Conservation (phyloP, 192 early-diverging fungal genomes). For the Rhizoclosmatium globosum region DNA sequence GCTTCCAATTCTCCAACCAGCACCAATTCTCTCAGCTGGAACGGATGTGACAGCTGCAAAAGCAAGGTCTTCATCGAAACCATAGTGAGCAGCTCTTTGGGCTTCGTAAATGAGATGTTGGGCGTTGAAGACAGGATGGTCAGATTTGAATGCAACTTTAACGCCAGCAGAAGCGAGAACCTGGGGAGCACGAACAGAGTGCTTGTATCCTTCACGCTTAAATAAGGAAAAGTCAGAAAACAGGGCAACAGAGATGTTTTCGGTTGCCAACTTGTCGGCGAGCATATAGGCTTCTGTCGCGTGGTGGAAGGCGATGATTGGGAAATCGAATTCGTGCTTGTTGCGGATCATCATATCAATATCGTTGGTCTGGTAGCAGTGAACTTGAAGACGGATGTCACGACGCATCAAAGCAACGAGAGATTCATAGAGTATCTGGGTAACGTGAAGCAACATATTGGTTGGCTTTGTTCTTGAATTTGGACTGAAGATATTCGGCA, state of each 20-base stretch:
- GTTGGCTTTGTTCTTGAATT: slow-evolving; percentile 53
- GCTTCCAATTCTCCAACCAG: slow-evolving; percentile 72
- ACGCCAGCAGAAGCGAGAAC: slow-evolving; percentile 74
- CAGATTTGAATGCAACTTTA: slow-evolving; percentile 76
- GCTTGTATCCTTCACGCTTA: slow-evolving; percentile 80
- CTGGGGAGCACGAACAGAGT: slow-evolving; percentile 58
- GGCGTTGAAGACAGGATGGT: slow-evolving; percentile 81
- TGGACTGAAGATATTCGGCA: slow-evolving; percentile 23
- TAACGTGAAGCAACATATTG: slow-evolving; percentile 53
- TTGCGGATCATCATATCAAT: slow-evolving; percentile 68
- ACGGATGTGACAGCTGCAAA: slow-evolving; percentile 74
- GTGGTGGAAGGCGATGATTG: slow-evolving; percentile 79
- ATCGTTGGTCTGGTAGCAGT: slow-evolving; percentile 59
- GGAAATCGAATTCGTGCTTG: slow-evolving; percentile 78
- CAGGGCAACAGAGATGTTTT: slow-evolving; percentile 74
- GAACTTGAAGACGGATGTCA: slow-evolving; percentile 74
- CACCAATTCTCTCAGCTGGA: slow-evolving; percentile 74
- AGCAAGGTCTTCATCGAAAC: slow-evolving; percentile 64
- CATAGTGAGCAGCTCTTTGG: slow-evolving; percentile 76
- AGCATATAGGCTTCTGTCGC: slow-evolving; percentile 78
- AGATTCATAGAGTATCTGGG: slow-evolving; percentile 71
- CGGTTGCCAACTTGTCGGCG: slow-evolving; percentile 65
- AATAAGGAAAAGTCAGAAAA: slow-evolving; percentile 70
- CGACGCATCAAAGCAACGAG: slow-evolving; percentile 73
- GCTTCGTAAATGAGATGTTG: slow-evolving; percentile 77